Conservation (phyloP, 139 green algal genomes). For the Chlorella ohadii region DNA sequence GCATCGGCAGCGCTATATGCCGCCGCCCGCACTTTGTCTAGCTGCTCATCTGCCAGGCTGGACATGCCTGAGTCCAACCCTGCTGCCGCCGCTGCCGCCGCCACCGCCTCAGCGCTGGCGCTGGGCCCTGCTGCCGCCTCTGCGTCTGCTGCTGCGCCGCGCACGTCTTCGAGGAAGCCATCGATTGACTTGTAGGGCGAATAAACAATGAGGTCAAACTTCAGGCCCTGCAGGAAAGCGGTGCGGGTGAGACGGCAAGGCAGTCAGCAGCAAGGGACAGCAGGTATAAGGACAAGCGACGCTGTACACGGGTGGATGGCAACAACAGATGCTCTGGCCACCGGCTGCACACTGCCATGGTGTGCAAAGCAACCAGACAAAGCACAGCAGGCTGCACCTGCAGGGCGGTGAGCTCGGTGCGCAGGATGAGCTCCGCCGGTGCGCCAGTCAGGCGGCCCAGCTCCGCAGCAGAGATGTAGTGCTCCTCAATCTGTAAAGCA, state of each 20-base stretch:
- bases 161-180: slow-evolving; percentile 65
- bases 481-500: slow-evolving; percentile 76
- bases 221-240: slow-evolving; percentile 64
- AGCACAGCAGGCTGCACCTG: neutral
- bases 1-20: slow-evolving; percentile 58
- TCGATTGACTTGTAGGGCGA: slow-evolving; percentile 70
- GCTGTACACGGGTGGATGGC: too few species aligned
- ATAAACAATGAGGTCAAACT: slow-evolving; percentile 85
- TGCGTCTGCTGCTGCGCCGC: neutral
- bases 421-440: slow-evolving; percentile 50
- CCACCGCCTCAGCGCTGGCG: neutral
- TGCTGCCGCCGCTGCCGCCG: neutral
- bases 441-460: slow-evolving; percentile 58
- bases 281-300: too few species aligned
- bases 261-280: too few species aligned
- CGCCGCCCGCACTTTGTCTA: slow-evolving; percentile 13
- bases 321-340: too few species aligned
- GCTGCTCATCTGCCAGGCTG: neutral
- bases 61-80: slow-evolving; percentile 10
- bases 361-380: too few species aligned
- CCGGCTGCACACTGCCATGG: too few species aligned
- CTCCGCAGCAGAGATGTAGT: slow-evolving; percentile 77
- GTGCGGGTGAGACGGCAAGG: too few species aligned
- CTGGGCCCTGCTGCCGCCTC: neutral
- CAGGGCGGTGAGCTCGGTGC: slow-evolving; percentile 54